Base-by-base conservation (phyloP, 441 rosid species). In the Eruca vesicaria region DNA sequence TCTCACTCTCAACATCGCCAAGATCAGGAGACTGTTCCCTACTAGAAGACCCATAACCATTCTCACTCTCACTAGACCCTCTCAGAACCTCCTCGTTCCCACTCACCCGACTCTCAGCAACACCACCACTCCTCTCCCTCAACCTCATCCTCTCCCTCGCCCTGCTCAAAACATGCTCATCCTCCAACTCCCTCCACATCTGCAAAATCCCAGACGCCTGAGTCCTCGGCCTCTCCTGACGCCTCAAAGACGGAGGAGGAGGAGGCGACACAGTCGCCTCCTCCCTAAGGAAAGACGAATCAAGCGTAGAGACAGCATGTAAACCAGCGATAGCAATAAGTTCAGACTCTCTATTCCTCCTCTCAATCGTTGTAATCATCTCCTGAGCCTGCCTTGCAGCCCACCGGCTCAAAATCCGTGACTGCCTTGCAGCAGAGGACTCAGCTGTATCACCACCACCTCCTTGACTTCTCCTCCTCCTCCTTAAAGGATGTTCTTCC, bases 371-470 rank as follows among this genome's bases (percentile, higher is more conserved):
- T 5, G 65, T 61, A 11, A 61, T 61, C 65, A 61, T 61, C 65
- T 61, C 65, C 65, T 61, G 65, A 32, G 65, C 65, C 45, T 61
- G 65, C 65, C 65, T 61, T 1, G 65, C 65, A 61, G 45, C 65
- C 65, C 65, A 61, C 18, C 65, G 28, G 65, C 65, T 32, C 0
- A 61, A 43, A 10, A 61, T 61, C 26, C 45, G n/a, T 2, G 65
- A 61, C 65, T 61, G 65, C n/a, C 65, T 32, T 0, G 65, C 65
- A 18, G 65, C 65, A 32, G 65, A 61, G 45, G 65, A 61, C 7
- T 61, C 65, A 18, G 26, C 65, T 32, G 33, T 5, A 2, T 61
- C 45, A 33, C 7, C 45, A 16, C 55, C 50, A 41, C 50, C 7
- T 2, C 64, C 38, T 48, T 48, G 55, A 48, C 65, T 60, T 0